phyloP scores from a whole-genome alignment of 345 rosid genomes.

The Fremontodendron californicum region DNA sequence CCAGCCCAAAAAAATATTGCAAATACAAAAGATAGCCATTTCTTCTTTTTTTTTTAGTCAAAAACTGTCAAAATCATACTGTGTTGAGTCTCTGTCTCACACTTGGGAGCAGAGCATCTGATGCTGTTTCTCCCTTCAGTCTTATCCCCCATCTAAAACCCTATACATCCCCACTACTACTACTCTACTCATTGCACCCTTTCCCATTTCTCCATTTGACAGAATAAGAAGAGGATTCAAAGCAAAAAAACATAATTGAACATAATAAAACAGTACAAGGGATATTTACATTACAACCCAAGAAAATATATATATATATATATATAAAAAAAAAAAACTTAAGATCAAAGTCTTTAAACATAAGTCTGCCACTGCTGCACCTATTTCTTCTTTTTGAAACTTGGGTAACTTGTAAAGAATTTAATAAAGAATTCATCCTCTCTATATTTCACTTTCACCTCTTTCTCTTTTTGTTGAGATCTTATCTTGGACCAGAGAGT shows the following conservation, averaged over 20 bases:
- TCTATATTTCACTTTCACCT: neutral
- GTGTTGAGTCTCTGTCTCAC: neutral
- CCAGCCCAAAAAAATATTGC: constrained; percentile 6
- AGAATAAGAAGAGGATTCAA: neutral
- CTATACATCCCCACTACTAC: neutral
- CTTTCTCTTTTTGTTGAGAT: neutral
- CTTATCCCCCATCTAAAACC: neutral
- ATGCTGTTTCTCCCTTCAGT: neutral
- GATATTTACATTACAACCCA: constrained; percentile 3
- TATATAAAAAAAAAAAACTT: too few relatives aligned
- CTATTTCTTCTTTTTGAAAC: neutral
- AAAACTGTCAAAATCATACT: neutral
- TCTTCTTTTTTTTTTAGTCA: neutral
- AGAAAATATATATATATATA: neutral
- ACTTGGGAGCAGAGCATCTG: neutral
- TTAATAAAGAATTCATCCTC: constrained; percentile 4
- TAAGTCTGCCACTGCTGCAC: neutral
- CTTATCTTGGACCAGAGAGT: constrained; percentile 85
- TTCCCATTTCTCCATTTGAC: neutral
- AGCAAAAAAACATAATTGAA: neutral
- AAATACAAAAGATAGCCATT: neutral
- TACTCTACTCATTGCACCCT: neutral
- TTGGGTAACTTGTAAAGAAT: neutral
- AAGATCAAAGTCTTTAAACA: neutral
- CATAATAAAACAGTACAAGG: neutral